These are phyloP conservation scores for Carex arenaria DNA, from an alignment of 202 grass and related monocot species.

Conservation along the genomic window DNA sequence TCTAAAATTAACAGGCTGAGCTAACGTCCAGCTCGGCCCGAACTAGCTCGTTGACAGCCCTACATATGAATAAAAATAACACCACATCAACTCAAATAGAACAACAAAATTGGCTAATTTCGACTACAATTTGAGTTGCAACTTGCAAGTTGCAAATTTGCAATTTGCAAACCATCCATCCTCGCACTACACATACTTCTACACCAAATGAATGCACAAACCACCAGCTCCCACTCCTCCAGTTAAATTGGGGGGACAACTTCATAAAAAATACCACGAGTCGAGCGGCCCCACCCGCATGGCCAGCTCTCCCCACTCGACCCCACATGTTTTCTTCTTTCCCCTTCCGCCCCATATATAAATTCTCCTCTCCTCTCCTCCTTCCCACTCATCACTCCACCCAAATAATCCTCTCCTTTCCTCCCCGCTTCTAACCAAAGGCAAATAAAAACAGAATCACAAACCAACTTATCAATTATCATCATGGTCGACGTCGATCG, in stretches of 20 bases:
- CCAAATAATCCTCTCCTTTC: not conserved
- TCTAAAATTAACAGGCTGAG: too few species aligned
- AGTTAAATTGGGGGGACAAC: not conserved
- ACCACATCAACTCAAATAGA: not conserved
- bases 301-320: conserved; percentile 18
- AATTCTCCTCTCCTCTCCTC: not conserved
- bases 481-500: conserved; percentile 87
- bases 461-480: not conserved
- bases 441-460: not conserved
- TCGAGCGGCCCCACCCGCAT: not conserved
- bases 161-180: not conserved
- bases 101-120: not conserved
- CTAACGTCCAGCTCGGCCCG: too few species aligned
- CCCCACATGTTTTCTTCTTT: conserved; percentile 41
- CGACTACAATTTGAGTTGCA: not conserved
- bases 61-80: too few species aligned
- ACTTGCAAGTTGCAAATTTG: not conserved
- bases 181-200: not conserved
- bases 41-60: too few species aligned
- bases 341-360: conserved; percentile 39
- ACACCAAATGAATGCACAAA: not conserved
- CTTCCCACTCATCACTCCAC: not conserved
- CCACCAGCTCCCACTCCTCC: not conserved
- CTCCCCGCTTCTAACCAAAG: not conserved
- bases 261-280: not conserved